These are phyloP conservation scores for Penicillium lagena DNA, from an alignment of 495 filamentous ascomycete genomes.

Conservation along the genomic window DNA sequence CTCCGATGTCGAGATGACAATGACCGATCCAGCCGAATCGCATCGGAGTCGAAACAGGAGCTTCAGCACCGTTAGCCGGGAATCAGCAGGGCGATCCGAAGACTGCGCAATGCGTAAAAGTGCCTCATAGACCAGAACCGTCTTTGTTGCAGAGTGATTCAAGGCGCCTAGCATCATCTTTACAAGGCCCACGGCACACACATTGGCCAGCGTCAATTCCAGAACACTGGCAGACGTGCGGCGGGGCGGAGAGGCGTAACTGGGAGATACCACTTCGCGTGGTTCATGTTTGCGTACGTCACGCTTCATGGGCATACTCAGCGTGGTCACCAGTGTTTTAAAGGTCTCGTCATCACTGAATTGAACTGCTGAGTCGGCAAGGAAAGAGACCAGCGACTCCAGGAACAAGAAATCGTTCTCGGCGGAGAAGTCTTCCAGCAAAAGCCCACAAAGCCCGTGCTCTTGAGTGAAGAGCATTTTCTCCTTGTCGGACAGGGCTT, in stretches of 20 bases:
- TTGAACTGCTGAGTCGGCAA: conserved; percentile 29
- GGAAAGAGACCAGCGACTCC: conserved; percentile 40
- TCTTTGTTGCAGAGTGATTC: conserved; percentile 32
- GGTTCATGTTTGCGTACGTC: conserved; percentile 23
- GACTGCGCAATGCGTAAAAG: conserved; percentile 34
- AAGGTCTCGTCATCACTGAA: conserved; percentile 26
- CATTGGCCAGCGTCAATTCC: conserved; percentile 35
- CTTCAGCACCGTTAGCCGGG: conserved; percentile 75
- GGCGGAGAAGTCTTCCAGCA: conserved; percentile 37
- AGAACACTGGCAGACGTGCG: conserved; percentile 26
- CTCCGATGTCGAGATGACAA: conserved; percentile 58
- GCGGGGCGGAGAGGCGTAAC: conserved; percentile 17
- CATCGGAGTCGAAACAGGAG: conserved; percentile 79
- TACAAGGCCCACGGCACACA: conserved; percentile 37
- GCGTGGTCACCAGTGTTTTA: conserved; percentile 25
- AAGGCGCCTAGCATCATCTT: conserved; percentile 38
- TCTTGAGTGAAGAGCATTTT: conserved; percentile 26
- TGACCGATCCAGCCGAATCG: conserved; percentile 67
- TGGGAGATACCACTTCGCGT: conserved; percentile 8
- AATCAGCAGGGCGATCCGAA: conserved; percentile 45
- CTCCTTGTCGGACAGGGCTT: conserved; percentile 52
- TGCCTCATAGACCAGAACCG: conserved; percentile 31
- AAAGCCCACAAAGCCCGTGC: conserved; percentile 29
- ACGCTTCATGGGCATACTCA: conserved; percentile 30
- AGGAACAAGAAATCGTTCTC: conserved; percentile 45